These are phyloP conservation scores for Aspergillus quadricinctus DNA, from an alignment of 2,329 filamentous ascomycete genomes.

Conservation along the genomic window DNA sequence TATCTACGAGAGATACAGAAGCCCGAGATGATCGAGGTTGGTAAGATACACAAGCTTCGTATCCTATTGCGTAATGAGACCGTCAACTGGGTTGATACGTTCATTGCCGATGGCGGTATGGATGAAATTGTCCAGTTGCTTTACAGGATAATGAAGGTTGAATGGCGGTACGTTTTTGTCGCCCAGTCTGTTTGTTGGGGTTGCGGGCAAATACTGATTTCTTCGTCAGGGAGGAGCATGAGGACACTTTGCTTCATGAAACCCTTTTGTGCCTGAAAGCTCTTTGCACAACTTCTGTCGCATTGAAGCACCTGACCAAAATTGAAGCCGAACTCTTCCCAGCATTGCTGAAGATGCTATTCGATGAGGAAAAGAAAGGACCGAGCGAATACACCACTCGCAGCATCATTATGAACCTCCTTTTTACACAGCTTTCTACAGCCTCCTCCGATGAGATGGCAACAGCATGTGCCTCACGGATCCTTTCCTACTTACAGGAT, in stretches of 20 bases:
- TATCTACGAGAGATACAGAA: conserved; percentile 78
- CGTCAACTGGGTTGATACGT: conserved; percentile 89
- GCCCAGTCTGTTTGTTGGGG: neutral
- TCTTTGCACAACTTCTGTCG: conserved; percentile 83
- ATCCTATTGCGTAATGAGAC: conserved; percentile 90
- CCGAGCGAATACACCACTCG: conserved; percentile 95
- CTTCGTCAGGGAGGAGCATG: conserved; percentile 75
- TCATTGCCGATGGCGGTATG: conserved; percentile 88
- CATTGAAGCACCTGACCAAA: conserved; percentile 72
- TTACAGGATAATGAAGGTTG: conserved; percentile 88
- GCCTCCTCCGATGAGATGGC: conserved; percentile 60
- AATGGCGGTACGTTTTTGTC: conserved; percentile 71
- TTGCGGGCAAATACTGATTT: conserved; percentile 19
- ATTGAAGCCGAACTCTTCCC: conserved; percentile 82
- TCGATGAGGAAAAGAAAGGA: conserved; percentile 96
- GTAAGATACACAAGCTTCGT: conserved; percentile 87
- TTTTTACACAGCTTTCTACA: conserved; percentile 82
- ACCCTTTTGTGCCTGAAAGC: conserved; percentile 90
- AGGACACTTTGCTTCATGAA: conserved; percentile 89
- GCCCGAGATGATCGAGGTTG: conserved; percentile 83
- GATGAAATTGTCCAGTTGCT: conserved; percentile 80
- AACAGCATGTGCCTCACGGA: conserved; percentile 60
- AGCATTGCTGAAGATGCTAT: conserved; percentile 79
- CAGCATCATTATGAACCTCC: conserved; percentile 79
- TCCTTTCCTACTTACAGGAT: conserved; percentile 76